Evolutionary conservation across 2,329 filamentous ascomycete genomes (phyloP), one percentile per base, ranked within the genome.

Genomic region (Juglanconis juglandina): DNA sequence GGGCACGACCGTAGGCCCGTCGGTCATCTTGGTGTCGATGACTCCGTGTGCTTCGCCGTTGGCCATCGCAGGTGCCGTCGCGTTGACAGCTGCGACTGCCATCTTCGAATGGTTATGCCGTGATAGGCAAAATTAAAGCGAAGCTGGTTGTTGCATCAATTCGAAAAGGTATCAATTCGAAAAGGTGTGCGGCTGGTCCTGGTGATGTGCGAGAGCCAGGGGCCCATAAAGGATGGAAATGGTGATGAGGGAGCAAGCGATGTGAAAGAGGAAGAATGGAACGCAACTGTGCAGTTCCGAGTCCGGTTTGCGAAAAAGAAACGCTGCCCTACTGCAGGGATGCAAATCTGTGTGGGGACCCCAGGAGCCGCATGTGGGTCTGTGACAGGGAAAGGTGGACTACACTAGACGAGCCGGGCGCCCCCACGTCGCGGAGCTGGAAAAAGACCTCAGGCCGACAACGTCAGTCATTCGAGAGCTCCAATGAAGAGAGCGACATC

Each of bases 11-110:
- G 58, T 39, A 2, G 44, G 62, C 2, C 88, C 84, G 71, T 91
- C 91, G 71, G 88, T 84, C 69, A 86, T 89, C 67, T 74, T 63
- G n/a, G 59, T 52, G 39, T 62, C 64, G 46, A 37, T 34, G 34
- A 52, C 46, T 53, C 56, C 53, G 17, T 48, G 14, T 53, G 57
- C 46, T 32, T 57, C 53, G 35, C 53, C 56, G 37, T 55, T 55
- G 33, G 52, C 10, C 47, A 39, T 51, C 24, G 59, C 46, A 13
- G 56, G 48, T 30, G 56, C 42, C 14, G 60, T 51, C 41, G 52
- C 32, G 33, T 54, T 59, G 35, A 56, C 53, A 33, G 42, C 44
- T 32, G 39, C 55, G 53, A 60, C 48, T 35, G 60, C 60, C 60
- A 60, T 64, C 33, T 47, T 56, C 8, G 50, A 39, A 42, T 47